A percentile compares a stretch with the other conserved stretches of the same genome.
Evolutionary conservation across 2,329 filamentous ascomycete genomes (phyloP).

Genomic region (Fusarium sp.): DNA sequence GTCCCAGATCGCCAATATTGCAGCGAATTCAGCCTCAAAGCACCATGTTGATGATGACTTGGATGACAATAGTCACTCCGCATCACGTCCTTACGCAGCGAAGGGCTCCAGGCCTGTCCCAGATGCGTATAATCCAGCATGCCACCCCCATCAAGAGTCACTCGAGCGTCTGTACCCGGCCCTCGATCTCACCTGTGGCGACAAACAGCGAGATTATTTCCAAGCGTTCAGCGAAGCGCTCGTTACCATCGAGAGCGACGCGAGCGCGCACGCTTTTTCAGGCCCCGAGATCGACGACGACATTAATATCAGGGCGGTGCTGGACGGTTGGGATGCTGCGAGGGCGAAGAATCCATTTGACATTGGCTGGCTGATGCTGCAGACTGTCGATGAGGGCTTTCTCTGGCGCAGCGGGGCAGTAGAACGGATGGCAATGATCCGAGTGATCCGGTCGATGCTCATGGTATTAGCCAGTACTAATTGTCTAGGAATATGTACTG

Average conservation of each 20-base stretch:
- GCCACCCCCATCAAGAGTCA: neutral
- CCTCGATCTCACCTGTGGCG: neutral
- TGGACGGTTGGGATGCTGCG: neutral
- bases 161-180: neutral
- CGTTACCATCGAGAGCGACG: neutral
- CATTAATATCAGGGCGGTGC: fast-evolving
- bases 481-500: neutral
- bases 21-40: neutral
- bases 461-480: neutral
- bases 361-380: neutral
- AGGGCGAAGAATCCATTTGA: neutral
- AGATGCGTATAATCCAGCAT: neutral
- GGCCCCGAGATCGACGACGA: neutral
- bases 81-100: neutral
- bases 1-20: neutral
- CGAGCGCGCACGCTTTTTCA: fast-evolving
- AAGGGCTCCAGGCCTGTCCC: fast-evolving
- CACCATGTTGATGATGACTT: fast-evolving
- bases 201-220: neutral
- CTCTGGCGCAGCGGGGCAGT: neutral
- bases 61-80: fast-evolving
- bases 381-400: neutral
- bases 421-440: neutral
- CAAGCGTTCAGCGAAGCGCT: neutral
- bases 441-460: neutral